phyloP scores from a whole-genome alignment of 495 filamentous ascomycete genomes.

The Physcia stellaris region DNA sequence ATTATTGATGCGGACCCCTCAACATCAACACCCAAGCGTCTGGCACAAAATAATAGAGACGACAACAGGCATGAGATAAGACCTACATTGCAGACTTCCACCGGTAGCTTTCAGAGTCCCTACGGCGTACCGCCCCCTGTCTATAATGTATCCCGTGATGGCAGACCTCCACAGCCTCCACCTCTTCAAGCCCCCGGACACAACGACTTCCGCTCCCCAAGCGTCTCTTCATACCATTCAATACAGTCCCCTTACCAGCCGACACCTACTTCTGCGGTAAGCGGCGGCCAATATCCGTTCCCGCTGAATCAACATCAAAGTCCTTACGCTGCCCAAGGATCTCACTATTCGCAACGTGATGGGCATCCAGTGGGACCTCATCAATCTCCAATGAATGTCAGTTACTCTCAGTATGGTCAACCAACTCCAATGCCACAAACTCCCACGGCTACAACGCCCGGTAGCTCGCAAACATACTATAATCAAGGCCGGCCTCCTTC shows the following conservation, averaged over 20 bases:
- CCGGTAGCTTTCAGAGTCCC: constrained; percentile 11
- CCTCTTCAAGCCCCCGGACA: constrained; percentile 23
- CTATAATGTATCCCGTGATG: constrained; percentile 21
- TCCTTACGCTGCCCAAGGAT: constrained; percentile 18
- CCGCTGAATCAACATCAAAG: constrained; percentile 17
- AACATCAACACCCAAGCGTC: constrained; percentile 14
- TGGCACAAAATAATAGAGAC: no score
- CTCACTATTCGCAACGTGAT: constrained; percentile 23
- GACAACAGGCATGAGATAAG: constrained; percentile 11
- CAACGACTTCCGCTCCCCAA: constrained; percentile 25
- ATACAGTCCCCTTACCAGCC: constrained; percentile 35
- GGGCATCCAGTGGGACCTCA: no score
- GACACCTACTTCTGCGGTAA: constrained; percentile 22
- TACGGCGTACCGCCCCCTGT: constrained; percentile 10
- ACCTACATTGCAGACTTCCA: no score
- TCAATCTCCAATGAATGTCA: constrained; percentile 19
- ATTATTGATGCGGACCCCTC: constrained; percentile 38
- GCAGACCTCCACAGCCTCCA: constrained; percentile 28
- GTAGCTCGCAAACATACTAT: constrained; percentile 14
- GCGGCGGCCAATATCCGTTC: constrained; percentile 24
- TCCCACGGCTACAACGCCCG: constrained; percentile 11
- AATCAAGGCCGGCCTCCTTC: constrained; percentile 34
- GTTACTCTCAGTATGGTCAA: constrained; percentile 21
- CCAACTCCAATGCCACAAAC: constrained; percentile 12
- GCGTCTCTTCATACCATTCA: constrained; percentile 27